Percentiles rank a stretch among this genome's conserved stretches.
Conservation (phyloP, 2,329 filamentous ascomycete species). For the Botrytis pseudocinerea region DNA sequence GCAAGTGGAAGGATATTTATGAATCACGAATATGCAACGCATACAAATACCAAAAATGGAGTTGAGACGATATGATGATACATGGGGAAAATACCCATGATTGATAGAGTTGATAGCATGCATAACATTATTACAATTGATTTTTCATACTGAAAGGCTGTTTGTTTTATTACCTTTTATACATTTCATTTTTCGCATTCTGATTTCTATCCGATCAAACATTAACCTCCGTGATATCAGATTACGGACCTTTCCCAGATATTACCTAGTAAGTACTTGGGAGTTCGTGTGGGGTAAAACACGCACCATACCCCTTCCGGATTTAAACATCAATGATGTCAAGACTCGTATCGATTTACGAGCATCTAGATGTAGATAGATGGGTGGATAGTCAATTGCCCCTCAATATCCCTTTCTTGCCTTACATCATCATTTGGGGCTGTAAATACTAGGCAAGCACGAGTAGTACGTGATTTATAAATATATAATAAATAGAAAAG, state of each 20-base stretch:
- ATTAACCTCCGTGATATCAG: not conserved
- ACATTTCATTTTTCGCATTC: not conserved
- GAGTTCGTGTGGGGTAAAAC: not conserved
- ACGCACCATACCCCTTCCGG: not conserved
- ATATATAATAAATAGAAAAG: not conserved
- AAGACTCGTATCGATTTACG: not conserved
- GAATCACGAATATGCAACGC: slow-evolving; percentile 17
- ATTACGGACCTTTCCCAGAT: not conserved
- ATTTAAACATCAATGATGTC: slow-evolving; percentile 14
- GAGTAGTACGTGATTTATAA: not conserved
- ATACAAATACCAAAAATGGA: slow-evolving; percentile 22
- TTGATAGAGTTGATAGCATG: slow-evolving; percentile 14
- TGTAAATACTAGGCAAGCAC: not conserved
- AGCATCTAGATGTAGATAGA: not conserved
- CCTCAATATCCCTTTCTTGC: not conserved
- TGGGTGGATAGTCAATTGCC: not conserved
- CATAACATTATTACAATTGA: not conserved
- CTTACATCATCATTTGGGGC: not conserved
- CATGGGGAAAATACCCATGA: slow-evolving; percentile 20
- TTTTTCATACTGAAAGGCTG: slow-evolving; percentile 1
- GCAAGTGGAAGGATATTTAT: not conserved
- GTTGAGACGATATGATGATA: slow-evolving; percentile 19
- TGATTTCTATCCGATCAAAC: not conserved
- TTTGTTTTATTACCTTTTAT: not conserved
- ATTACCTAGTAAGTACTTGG: not conserved